Conservation (phyloP, 73 alveolate genomes). For the Loxodes magnus region DNA sequence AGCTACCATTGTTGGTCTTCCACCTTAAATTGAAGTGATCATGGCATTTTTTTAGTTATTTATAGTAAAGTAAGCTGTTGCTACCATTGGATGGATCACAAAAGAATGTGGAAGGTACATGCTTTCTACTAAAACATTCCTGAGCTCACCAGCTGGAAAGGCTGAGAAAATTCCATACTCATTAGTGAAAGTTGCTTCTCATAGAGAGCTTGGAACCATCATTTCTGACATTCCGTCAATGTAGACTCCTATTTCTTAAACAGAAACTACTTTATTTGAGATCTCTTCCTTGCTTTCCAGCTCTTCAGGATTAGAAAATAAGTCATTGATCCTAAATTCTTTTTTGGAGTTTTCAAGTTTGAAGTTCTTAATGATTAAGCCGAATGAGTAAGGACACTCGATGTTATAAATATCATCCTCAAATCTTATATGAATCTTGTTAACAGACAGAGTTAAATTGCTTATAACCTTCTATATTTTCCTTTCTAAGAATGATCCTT, state of each 20-base stretch:
- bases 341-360: background rate
- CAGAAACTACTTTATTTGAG: background rate
- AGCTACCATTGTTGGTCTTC: too few relatives aligned
- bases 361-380: background rate
- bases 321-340: background rate
- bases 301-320: background rate
- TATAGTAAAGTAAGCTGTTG: too few relatives aligned
- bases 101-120: too few relatives aligned
- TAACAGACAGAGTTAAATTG: background rate
- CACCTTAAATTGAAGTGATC: too few relatives aligned
- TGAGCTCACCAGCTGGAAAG: slow-evolving; percentile 5
- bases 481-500: background rate
- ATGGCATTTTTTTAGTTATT: too few relatives aligned
- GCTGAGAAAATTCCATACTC: slow-evolving; percentile 7
- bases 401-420: slow-evolving; percentile 8
- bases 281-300: background rate
- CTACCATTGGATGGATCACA: too few relatives aligned
- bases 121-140: too few relatives aligned
- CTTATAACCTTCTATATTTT: background rate
- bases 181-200: slow-evolving; percentile 1
- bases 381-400: slow-evolving; percentile 1
- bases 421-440: slow-evolving; percentile 3
- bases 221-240: slow-evolving; percentile 8
- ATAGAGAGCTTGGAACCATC: slow-evolving; percentile 7
- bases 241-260: background rate